Percentiles rank a stretch among this genome's conserved stretches.
Conservation (phyloP, 2,329 filamentous ascomycete genomes). For the Thielaviopsis musarum region DNA sequence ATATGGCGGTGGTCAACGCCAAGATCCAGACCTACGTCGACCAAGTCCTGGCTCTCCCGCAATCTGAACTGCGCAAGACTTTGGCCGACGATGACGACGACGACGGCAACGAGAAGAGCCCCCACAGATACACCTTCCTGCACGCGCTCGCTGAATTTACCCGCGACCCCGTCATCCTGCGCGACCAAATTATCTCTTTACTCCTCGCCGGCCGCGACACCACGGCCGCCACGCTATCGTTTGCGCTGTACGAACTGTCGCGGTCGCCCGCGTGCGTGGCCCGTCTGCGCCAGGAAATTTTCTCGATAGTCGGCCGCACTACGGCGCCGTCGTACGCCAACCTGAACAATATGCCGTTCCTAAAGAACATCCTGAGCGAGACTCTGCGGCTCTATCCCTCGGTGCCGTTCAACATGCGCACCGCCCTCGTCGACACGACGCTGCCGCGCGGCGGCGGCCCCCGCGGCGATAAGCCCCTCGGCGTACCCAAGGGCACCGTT, state of each 20-base stretch:
- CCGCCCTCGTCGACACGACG: constrained; percentile 55
- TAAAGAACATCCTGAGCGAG: constrained; percentile 58
- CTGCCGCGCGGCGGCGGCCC: constrained; percentile 55
- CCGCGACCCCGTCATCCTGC: constrained; percentile 50
- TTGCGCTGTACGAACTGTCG: constrained; percentile 68
- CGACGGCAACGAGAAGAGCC: not conserved
- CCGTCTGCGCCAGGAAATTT: constrained; percentile 59
- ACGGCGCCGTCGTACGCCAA: constrained; percentile 56
- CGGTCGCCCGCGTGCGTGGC: constrained; percentile 48
- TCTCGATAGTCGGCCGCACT: constrained; percentile 44
- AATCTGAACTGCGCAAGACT: constrained; percentile 42
- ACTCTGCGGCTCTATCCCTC: constrained; percentile 61
- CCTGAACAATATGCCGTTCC: constrained; percentile 76
- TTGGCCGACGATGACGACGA: not conserved
- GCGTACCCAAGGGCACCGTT: constrained; percentile 46
- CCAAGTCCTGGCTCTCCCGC: constrained; percentile 48
- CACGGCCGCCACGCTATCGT: constrained; percentile 65
- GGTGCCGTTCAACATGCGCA: constrained; percentile 64
- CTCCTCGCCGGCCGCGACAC: constrained; percentile 79
- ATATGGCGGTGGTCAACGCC: constrained; percentile 51
- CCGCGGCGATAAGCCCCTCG: constrained; percentile 43
- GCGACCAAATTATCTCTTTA: constrained; percentile 70
- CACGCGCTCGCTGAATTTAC: constrained; percentile 74
- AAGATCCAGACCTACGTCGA: constrained; percentile 71
- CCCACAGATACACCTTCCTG: constrained; percentile 61